These are phyloP conservation scores for Phaeosphaeria sp. DNA, from an alignment of 2,329 filamentous ascomycete genomes.

Conservation along the genomic window DNA sequence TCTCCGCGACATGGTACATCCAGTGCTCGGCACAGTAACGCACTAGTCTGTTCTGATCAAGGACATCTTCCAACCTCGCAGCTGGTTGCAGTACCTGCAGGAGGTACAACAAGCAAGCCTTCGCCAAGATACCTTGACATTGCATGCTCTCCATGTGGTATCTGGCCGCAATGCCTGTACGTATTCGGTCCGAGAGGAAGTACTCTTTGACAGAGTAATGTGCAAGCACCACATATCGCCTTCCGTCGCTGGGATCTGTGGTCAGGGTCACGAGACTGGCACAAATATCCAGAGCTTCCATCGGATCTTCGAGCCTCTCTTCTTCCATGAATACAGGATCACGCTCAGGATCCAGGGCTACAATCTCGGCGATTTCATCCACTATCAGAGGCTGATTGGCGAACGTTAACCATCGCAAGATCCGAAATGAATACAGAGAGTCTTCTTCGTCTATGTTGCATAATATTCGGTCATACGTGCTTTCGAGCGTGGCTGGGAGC, in stretches of 20 bases:
- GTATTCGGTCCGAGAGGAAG: background rate
- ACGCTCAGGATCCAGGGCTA: slow-evolving; percentile 22
- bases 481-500: slow-evolving; percentile 26
- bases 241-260: background rate
- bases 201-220: background rate
- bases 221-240: background rate
- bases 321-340: background rate
- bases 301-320: background rate
- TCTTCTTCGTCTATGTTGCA: background rate
- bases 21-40: background rate
- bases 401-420: slow-evolving; percentile 19
- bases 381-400: slow-evolving; percentile 14
- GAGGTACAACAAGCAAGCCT: background rate
- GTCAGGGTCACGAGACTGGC: background rate
- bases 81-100: background rate
- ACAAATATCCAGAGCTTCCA: background rate
- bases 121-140: background rate
- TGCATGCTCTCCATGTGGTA: background rate
- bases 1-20: background rate
- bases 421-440: slow-evolving; percentile 9
- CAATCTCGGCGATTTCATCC: slow-evolving; percentile 14
- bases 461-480: slow-evolving; percentile 33
- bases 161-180: background rate
- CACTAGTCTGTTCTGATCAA: background rate
- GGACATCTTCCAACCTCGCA: background rate